A percentile compares a stretch with the other conserved stretches of the same genome.
phyloP scores from a whole-genome alignment of 208 protist species.

The Trypanosoma boissoni region DNA sequence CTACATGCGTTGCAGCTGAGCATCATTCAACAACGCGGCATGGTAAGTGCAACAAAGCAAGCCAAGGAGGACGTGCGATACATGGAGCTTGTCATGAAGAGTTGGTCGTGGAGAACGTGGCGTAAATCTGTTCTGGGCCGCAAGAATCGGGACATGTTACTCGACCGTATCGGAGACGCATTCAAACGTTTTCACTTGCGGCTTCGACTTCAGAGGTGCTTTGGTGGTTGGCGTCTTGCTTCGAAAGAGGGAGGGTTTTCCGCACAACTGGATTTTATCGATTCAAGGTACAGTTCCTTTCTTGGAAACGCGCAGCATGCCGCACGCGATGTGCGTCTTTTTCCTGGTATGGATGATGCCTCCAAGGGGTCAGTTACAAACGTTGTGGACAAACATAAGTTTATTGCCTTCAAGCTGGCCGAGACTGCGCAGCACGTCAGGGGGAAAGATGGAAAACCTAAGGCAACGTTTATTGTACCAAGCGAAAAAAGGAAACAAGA shows the following conservation, averaged over 20 bases:
- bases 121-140: conserved; percentile 27
- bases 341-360: conserved; percentile 20
- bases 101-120: conserved; percentile 75
- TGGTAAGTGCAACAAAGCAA: conserved; percentile 29
- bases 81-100: conserved; percentile 57
- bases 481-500: background rate
- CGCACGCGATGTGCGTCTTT: conserved; percentile 29
- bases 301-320: conserved; percentile 36
- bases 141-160: conserved; percentile 12
- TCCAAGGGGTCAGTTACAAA: background rate
- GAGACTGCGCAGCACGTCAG: conserved; percentile 44
- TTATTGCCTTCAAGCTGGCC: conserved; percentile 48
- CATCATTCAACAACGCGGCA: conserved; percentile 24
- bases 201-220: conserved; percentile 32
- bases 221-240: conserved; percentile 56
- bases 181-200: conserved; percentile 32
- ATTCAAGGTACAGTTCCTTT: conserved; percentile 52
- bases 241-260: conserved; percentile 25
- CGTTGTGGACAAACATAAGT: conserved; percentile 24
- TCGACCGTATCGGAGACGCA: conserved; percentile 15
- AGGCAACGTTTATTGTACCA: background rate
- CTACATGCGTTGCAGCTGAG: conserved; percentile 55
- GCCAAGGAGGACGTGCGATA: conserved; percentile 56
- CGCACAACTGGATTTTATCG: conserved; percentile 29
- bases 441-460: background rate